Evolutionary conservation across 2,329 filamentous ascomycete genomes (phyloP).

Genomic region (Pseudocercospora fijiensis): DNA sequence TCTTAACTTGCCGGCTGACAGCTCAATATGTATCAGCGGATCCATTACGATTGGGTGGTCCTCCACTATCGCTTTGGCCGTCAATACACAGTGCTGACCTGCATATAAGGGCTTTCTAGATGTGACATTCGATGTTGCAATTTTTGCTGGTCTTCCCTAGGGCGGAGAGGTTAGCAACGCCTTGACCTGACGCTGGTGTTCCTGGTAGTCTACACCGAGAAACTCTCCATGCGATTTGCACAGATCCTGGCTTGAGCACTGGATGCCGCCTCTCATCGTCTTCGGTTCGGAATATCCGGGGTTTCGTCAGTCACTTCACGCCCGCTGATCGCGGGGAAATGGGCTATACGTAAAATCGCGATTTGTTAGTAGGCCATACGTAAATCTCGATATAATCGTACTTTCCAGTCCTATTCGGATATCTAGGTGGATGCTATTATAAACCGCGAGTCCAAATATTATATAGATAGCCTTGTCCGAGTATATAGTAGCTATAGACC

Average conservation of each 20-base stretch:
- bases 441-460: too few relatives aligned
- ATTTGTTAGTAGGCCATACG: too few relatives aligned
- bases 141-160: conserved; percentile 13
- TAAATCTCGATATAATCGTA: too few relatives aligned
- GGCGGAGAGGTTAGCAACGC: conserved; percentile 16
- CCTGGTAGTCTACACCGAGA: conserved; percentile 4
- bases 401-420: too few relatives aligned
- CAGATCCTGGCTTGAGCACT: not conserved
- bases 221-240: not conserved
- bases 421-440: too few relatives aligned
- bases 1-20: not conserved
- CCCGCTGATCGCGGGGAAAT: too few relatives aligned
- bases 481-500: too few relatives aligned
- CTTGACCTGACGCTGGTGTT: conserved; percentile 40
- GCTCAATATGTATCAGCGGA: conserved; percentile 36
- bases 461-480: too few relatives aligned
- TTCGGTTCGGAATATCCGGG: not conserved
- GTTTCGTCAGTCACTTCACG: too few relatives aligned
- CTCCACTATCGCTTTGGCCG: conserved; percentile 30
- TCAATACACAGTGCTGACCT: conserved; percentile 10
- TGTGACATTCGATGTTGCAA: conserved; percentile 15
- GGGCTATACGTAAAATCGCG: too few relatives aligned
- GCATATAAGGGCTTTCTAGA: conserved; percentile 26
- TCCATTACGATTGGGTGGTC: conserved; percentile 36
- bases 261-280: not conserved